These are phyloP conservation scores for Bryopsis sp. DNA, from an alignment of 139 green algal genomes.

Conservation along the genomic window DNA sequence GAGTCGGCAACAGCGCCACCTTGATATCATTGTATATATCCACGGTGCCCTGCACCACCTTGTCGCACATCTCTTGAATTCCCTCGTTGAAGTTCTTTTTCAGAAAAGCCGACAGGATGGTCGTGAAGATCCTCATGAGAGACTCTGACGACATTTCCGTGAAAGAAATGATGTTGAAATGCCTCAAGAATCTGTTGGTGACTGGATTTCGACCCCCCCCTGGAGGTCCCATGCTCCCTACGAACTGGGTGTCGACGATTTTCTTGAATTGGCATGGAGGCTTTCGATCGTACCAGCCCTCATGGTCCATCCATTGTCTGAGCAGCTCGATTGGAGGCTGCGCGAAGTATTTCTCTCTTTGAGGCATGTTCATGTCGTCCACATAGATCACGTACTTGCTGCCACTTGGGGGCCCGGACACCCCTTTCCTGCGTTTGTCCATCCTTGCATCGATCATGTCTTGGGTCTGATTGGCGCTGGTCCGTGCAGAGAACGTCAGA, in stretches of 20 bases:
- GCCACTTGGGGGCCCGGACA: conserved; percentile 41
- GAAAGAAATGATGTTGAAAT: conserved; percentile 64
- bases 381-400: conserved; percentile 53
- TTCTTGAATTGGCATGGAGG: conserved; percentile 52
- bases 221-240: conserved; percentile 61
- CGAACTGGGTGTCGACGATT: conserved; percentile 65
- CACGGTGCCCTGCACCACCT: conserved; percentile 40
- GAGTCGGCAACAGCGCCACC: conserved; percentile 58
- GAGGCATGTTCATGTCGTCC: conserved; percentile 61
- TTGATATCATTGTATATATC: conserved; percentile 58
- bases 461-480: conserved; percentile 70
- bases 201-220: conserved; percentile 67
- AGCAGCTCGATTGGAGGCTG: conserved; percentile 79
- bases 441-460: conserved; percentile 68
- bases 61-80: conserved; percentile 27
- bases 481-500: conserved; percentile 68
- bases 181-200: conserved; percentile 53
- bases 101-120: conserved; percentile 52
- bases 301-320: conserved; percentile 74
- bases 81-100: conserved; percentile 37
- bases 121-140: conserved; percentile 54
- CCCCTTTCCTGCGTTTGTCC: conserved; percentile 62
- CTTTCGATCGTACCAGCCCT: conserved; percentile 76
- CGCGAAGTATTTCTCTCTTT: conserved; percentile 70
- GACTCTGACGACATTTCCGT: conserved; percentile 52